Conservation (phyloP, 192 early-diverging fungal species). For the Phlyctochytrium bullatum region DNA sequence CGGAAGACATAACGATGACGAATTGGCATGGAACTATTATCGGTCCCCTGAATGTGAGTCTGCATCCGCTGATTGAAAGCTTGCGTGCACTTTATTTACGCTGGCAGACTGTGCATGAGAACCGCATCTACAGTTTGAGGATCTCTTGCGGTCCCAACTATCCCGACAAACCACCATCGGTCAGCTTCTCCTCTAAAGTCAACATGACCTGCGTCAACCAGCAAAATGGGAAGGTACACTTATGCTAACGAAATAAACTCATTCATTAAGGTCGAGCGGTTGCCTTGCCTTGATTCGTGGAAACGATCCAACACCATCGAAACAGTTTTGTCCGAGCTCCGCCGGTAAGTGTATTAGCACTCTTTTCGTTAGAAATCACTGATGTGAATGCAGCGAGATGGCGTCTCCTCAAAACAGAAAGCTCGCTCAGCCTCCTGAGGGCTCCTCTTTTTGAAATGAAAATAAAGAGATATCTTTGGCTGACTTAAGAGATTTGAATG, state of each 20-base stretch:
- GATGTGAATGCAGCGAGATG: slow-evolving; percentile 71
- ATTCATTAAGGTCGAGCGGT: slow-evolving; percentile 62
- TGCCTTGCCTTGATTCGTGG: slow-evolving; percentile 83
- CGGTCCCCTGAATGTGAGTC: slow-evolving; percentile 71
- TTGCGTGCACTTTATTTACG: no score
- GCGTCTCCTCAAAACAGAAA: slow-evolving; percentile 77
- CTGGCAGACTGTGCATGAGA: slow-evolving; percentile 95
- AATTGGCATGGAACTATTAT: slow-evolving; percentile 96
- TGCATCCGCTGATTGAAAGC: not conserved
- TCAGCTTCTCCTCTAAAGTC: slow-evolving; percentile 79
- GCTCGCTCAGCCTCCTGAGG: slow-evolving; percentile 86
- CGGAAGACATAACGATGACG: slow-evolving; percentile 76
- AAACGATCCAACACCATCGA: slow-evolving; percentile 74
- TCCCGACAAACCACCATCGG: slow-evolving; percentile 75
- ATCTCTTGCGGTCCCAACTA: slow-evolving; percentile 83
- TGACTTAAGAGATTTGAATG: no score
- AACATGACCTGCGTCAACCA: slow-evolving; percentile 86
- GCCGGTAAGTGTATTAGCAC: slow-evolving; percentile 52
- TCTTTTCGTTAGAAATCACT: not conserved
- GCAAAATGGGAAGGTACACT: slow-evolving; percentile 69
- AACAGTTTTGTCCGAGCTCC: slow-evolving; percentile 76
- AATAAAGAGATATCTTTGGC: no score
- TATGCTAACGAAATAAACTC: not conserved
- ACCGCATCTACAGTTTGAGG: slow-evolving; percentile 88
- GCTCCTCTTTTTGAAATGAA: no score